These are phyloP conservation scores for Ceraceosorus bombacis DNA, from an alignment of 1,284 basidiomycete genomes.

Conservation along the genomic window DNA sequence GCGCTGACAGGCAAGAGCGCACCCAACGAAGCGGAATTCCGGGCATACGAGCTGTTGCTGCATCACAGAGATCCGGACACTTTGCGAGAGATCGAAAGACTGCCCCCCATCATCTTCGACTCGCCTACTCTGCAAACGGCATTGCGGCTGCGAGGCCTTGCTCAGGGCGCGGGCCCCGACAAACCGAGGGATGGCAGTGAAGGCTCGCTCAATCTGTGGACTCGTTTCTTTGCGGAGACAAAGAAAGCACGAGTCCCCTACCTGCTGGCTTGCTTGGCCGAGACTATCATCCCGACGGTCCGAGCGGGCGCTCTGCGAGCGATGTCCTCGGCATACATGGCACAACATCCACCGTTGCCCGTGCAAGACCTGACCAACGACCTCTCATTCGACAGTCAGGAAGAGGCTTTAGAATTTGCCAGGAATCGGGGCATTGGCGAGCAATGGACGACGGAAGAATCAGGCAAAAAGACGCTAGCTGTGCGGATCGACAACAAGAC, in stretches of 20 bases:
- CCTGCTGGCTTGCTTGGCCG: constrained; percentile 54
- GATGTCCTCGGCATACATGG: constrained; percentile 52
- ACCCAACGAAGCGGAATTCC: constrained; percentile 85
- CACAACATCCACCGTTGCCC: constrained; percentile 42
- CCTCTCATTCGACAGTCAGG: constrained; percentile 30
- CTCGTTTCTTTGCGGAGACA: constrained; percentile 55
- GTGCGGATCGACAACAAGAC: constrained; percentile 49
- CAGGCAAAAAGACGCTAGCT: constrained; percentile 51
- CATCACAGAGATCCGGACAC: constrained; percentile 79
- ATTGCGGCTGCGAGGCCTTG: constrained; percentile 68
- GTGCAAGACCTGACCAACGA: constrained; percentile 19
- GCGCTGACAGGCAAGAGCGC: constrained; percentile 58
- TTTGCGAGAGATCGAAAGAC: constrained; percentile 61
- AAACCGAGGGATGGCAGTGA: constrained; percentile 52
- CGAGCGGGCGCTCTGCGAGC: constrained; percentile 54
- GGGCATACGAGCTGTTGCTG: constrained; percentile 84
- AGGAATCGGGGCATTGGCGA: constrained; percentile 16
- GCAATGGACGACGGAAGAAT: constrained; percentile 13
- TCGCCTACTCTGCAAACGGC: constrained; percentile 74
- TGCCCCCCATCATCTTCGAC: constrained; percentile 64
- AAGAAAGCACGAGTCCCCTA: constrained; percentile 49
- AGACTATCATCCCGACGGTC: constrained; percentile 54
- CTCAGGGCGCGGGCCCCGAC: constrained; percentile 56
- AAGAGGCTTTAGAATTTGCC: constrained; percentile 15
- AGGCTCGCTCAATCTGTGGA: constrained; percentile 56